Evolutionary conservation across 805 yeast species (phyloP), one percentile per base, ranked within the genome.

Genomic region (Candida loeiensis): DNA sequence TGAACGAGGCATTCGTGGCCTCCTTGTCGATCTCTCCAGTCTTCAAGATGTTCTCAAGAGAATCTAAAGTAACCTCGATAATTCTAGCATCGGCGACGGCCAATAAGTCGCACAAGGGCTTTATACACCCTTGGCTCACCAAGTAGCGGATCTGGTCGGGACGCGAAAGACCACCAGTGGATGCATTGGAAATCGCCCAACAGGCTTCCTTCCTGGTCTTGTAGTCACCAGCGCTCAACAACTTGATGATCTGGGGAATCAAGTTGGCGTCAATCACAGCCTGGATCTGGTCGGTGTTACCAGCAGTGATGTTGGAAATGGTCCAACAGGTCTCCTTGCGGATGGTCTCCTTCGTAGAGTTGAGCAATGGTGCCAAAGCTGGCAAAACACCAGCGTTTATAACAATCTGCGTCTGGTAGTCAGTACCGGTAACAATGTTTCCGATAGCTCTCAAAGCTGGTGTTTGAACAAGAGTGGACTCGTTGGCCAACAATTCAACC

Each of bases 311-410:
- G 68, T 93, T 93, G 44, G 97, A 90, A 48, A 93, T 82, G 27
- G 99, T 91, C 99, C 99, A 93, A 71, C 99, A 89, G 4, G 98
- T 95, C 71, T 93, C 99, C 64, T 93, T 93, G 59, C 93, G 82
- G 52, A 93, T 84, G 13, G 93, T 79, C 63, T 93, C 99, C 72
- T 90, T 89, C 44, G 87, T 79, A 22, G 95, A 85, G 47, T 78
- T 72, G 54, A 93, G 74, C 49, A 93, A 74, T 34, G 85, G 86
- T 38, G 82, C 80, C 47, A 93, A 73, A 15, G 95, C 95, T 25
- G 85, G 80, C 55, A 93, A 73, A 11, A 91, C 96, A 46, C 97
- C 96, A 26, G 89, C 80, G 63, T 93, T 91, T 55, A 93, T 86
- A 36, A 91, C 91, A 42, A 87, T 81, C 67, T 93, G 99, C 16